Evolutionary conservation across 345 rosid genomes (phyloP).

Genomic region (Gossypium thurberi): DNA sequence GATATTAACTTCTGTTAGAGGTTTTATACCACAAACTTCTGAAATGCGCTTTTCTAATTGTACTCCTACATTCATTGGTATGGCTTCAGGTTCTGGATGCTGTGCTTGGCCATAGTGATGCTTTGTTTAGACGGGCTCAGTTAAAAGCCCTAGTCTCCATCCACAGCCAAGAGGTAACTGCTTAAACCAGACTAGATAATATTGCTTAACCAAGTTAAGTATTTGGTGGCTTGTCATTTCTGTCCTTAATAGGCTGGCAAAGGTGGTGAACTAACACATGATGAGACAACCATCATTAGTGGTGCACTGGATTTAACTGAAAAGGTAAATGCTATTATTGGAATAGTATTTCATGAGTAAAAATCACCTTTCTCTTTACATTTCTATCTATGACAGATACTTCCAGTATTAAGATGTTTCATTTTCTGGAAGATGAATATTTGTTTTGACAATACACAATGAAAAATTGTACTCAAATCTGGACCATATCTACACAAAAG

Average conservation of each 20-base stretch:
- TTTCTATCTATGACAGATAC: neutral
- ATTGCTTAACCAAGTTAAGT: constrained; percentile 12
- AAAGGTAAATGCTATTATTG: constrained; percentile 50
- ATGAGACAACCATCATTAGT: constrained; percentile 90
- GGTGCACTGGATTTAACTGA: constrained; percentile 94
- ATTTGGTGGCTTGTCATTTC: constrained; percentile 24
- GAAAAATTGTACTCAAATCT: neutral
- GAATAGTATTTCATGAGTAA: constrained; percentile 3
- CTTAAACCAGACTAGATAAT: constrained; percentile 7
- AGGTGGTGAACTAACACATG: constrained; percentile 97
- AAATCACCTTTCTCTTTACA: neutral
- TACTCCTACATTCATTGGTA: neutral
- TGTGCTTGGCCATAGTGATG: constrained; percentile 61
- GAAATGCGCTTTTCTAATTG: neutral
- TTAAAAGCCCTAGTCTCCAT: constrained; percentile 80
- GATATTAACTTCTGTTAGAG: neutral
- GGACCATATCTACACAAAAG: neutral
- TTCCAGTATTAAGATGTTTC: neutral
- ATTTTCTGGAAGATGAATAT: neutral
- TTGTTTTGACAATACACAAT: neutral
- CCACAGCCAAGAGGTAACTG: constrained; percentile 68
- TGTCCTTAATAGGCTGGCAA: constrained; percentile 70
- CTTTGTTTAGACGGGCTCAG: constrained; percentile 74
- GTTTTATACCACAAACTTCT: neutral
- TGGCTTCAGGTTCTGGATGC: constrained; percentile 57